Conservation (phyloP, 2,329 filamentous ascomycete genomes). For the Cercospora citrullina region DNA sequence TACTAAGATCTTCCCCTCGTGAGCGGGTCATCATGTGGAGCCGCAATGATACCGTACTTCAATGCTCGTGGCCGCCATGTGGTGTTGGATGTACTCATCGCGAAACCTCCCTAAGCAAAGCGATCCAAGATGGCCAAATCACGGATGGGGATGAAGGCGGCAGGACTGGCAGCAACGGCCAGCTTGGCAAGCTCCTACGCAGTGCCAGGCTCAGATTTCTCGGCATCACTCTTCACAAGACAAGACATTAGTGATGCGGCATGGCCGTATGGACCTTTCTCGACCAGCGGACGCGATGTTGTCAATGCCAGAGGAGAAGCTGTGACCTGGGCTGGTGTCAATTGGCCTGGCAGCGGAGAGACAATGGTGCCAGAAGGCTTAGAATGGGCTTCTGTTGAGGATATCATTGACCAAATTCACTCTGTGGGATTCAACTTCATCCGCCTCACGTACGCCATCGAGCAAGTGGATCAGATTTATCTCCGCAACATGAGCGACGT, state of each 20-base stretch:
- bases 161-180: background rate
- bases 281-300: constrained; percentile 34
- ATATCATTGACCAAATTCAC: constrained; percentile 35
- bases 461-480: constrained; percentile 46
- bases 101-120: background rate
- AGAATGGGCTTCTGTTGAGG: constrained; percentile 36
- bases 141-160: background rate
- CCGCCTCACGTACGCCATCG: constrained; percentile 45
- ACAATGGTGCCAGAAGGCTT: constrained; percentile 40
- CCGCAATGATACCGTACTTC: constrained; percentile 11
- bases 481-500: constrained; percentile 44
- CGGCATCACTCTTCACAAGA: constrained; percentile 11
- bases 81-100: background rate
- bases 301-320: constrained; percentile 27
- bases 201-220: constrained; percentile 4
- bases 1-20: constrained; percentile 4
- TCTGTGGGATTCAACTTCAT: constrained; percentile 39
- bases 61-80: background rate
- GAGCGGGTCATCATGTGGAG: constrained; percentile 15
- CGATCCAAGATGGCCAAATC: background rate
- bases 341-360: constrained; percentile 40
- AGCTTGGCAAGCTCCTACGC: constrained; percentile 4
- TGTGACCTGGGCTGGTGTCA: constrained; percentile 37
- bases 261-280: constrained; percentile 40
- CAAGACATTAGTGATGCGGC: constrained; percentile 15